Percentiles rank a stretch among this genome's conserved stretches.
phyloP scores from a whole-genome alignment of 495 filamentous ascomycete genomes.

The Hypoxylon fragiforme region DNA sequence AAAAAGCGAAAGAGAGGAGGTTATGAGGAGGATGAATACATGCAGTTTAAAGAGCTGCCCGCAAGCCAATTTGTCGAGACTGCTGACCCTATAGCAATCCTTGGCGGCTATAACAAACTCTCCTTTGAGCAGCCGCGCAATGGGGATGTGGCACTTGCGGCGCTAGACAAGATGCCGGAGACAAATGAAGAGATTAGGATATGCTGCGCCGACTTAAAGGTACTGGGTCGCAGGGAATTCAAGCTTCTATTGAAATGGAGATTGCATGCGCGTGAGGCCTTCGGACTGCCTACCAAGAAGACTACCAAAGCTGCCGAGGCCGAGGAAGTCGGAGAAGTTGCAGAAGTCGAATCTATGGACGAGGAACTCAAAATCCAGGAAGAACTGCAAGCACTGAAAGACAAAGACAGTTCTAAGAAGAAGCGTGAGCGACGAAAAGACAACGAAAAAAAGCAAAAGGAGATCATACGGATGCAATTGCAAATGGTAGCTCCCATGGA shows the following conservation, averaged over 20 bases:
- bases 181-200: conserved; percentile 84
- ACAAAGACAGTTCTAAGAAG: conserved; percentile 71
- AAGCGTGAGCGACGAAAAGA: conserved; percentile 80
- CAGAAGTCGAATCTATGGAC: conserved; percentile 84
- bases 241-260: conserved; percentile 91
- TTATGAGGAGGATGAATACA: conserved; percentile 96
- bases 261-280: conserved; percentile 84
- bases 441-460: conserved; percentile 87
- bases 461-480: conserved; percentile 91
- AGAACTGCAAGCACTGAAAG: conserved; percentile 76
- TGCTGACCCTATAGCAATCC: conserved; percentile 91
- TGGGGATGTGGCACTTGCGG: conserved; percentile 83
- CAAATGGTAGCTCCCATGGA: conserved; percentile 96
- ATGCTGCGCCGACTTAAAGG: conserved; percentile 87
- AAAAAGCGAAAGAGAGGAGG: conserved; percentile 97
- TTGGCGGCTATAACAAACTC: conserved; percentile 82
- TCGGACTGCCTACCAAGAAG: conserved; percentile 82
- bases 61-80: conserved; percentile 95
- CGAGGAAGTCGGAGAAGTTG: conserved; percentile 77
- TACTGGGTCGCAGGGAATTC: conserved; percentile 94
- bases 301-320: conserved; percentile 50
- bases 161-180: conserved; percentile 85
- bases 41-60: conserved; percentile 83
- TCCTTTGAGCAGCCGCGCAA: conserved; percentile 75
- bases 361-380: conserved; percentile 89